Base-by-base conservation (phyloP, 768 basidiomycete species). In the Pleurotus djamor region DNA sequence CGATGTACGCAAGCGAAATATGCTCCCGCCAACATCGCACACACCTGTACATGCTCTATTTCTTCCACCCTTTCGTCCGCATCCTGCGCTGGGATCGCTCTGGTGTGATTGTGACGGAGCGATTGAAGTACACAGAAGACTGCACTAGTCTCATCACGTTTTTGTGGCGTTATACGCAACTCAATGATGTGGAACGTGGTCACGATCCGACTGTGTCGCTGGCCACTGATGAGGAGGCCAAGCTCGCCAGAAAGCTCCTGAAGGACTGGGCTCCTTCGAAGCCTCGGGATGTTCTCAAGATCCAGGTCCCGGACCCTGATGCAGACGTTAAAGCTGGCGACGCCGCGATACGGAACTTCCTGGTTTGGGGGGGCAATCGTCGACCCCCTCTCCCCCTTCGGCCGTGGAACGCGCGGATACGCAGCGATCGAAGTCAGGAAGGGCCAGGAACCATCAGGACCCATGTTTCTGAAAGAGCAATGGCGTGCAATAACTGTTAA, bases 31-130 rank as follows among this genome's bases (percentile, higher is more conserved):
- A 77, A 50, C 71, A 71, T 56, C 71, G 76, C 1, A 63, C 64
- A 8, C 68, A 68, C 17, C 58, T 68, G 1, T 77, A 78, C 61
- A 66, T 65, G 1, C 32, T 75, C 10, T 54, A 69, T 17, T 59
- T 78, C 13, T 66, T 58, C 51, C 65, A 64, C 5, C 35, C 61
- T 4, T 38, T 34, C 48, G 71, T 69, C 1, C 63, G 74, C 4
- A 65, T 77, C 45, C 57, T 77, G 16, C 66, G 68, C 48, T 77
- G 71, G 70, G 76, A 78, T 61, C 70, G 70, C 4, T 49, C 65
- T 14, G 74, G 71, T 14, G 66, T 66, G 2, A 52, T 70, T 8
- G 72, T 75, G 14, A 61, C 69, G 14, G 28, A 49, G 4, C 5
- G 48, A 10, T 66, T 76, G 57, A 50, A 70, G 33, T 71, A 67